phyloP scores from a whole-genome alignment of 805 yeast species.

The Saccharomyces mikatae region DNA sequence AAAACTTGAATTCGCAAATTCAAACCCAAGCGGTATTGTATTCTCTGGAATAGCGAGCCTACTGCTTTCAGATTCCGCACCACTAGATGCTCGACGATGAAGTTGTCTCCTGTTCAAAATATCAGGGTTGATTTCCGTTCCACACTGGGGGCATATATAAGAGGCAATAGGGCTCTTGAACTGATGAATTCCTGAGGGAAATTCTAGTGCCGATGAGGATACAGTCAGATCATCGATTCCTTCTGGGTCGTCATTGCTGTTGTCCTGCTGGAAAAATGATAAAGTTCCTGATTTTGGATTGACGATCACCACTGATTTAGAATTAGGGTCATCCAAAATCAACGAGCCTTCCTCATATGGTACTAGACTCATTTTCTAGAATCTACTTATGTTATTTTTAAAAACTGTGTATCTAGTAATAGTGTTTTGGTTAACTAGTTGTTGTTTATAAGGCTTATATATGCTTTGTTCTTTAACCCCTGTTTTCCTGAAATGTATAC shows the following conservation, averaged over 20 bases:
- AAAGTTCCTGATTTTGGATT: slow-evolving; percentile 21
- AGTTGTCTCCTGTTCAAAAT: not conserved
- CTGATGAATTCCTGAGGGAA: not conserved
- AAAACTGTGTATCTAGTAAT: not conserved
- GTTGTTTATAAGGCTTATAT: not conserved
- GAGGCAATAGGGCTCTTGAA: slow-evolving; percentile 15
- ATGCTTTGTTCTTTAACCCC: not conserved
- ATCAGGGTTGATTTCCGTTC: slow-evolving; percentile 17
- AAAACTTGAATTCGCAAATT: slow-evolving; percentile 6
- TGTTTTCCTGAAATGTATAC: not conserved
- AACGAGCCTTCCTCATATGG: slow-evolving; percentile 23
- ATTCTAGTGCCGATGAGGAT: not conserved
- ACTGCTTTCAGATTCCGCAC: not conserved
- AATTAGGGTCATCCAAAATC: slow-evolving; percentile 24
- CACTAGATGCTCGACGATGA: not conserved
- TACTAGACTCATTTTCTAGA: slow-evolving; percentile 18
- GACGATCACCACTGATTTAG: slow-evolving; percentile 25
- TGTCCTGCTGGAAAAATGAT: slow-evolving; percentile 16
- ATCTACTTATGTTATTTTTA: not conserved
- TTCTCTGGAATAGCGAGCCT: not conserved
- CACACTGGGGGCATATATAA: slow-evolving; percentile 27
- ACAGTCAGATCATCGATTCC: not conserved
- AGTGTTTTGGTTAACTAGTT: not conserved
- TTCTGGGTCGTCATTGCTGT: not conserved
- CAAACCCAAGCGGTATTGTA: not conserved